A percentile compares a stretch with the other conserved stretches of the same genome.
Evolutionary conservation across 225 moss, liverwort and hornwort species (phyloP).

Genomic region (Thuidium tamariscinum): DNA sequence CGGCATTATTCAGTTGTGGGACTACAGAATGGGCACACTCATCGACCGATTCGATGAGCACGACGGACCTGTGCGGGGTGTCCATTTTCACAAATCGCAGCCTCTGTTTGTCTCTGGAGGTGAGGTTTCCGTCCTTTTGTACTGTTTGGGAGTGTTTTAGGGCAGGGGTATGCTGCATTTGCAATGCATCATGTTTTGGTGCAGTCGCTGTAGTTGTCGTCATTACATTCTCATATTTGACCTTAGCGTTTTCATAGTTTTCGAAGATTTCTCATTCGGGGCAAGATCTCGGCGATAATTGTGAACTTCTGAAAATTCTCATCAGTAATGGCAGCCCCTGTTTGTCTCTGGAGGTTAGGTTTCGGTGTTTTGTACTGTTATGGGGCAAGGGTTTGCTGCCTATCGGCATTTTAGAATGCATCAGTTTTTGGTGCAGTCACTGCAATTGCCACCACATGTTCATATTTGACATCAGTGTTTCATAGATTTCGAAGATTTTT

Average conservation of each 20-base stretch:
- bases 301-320: background rate
- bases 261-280: background rate
- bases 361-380: background rate
- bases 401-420: background rate
- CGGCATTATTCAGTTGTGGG: conserved; percentile 97
- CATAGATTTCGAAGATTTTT: background rate
- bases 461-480: background rate
- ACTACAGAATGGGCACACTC: conserved; percentile 95
- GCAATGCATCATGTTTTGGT: background rate
- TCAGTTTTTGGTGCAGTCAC: background rate
- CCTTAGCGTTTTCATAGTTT: background rate
- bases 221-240: background rate
- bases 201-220: background rate
- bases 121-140: background rate
- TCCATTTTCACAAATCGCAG: conserved; percentile 97
- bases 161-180: background rate
- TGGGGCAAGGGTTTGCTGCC: background rate
- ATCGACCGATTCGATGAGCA: conserved; percentile 98
- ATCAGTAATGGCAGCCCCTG: background rate
- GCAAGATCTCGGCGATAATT: background rate
- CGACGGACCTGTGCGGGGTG: conserved; percentile 95
- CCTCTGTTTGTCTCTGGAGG: conserved; percentile 96
- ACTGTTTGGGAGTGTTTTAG: background rate
- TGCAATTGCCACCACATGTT: background rate
- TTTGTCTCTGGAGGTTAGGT: background rate